These are phyloP conservation scores for Diaporthe sp. DNA, from an alignment of 2,329 filamentous ascomycete genomes.

Conservation along the genomic window DNA sequence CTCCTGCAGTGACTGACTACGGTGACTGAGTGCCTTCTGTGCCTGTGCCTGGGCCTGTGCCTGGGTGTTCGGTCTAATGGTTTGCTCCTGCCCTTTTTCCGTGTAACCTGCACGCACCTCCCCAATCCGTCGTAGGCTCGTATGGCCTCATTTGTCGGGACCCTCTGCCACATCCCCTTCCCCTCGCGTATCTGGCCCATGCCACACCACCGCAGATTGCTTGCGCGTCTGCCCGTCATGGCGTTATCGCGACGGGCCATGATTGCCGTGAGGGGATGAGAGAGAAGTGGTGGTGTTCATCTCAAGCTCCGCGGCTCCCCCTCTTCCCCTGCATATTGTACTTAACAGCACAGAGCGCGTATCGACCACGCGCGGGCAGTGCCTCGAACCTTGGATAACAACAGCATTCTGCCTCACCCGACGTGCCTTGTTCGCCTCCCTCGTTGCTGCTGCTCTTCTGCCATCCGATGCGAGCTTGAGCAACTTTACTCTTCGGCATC, in stretches of 20 bases:
- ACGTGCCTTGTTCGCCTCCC: not conserved
- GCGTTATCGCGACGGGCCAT: slow-evolving; percentile 22
- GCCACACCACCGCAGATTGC: slow-evolving; percentile 5
- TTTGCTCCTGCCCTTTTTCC: not conserved
- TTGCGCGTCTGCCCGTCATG: slow-evolving; percentile 20
- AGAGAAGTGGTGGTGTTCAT: not conserved
- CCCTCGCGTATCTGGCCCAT: slow-evolving; percentile 17
- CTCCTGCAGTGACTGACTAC: not conserved
- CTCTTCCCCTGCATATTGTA: not conserved
- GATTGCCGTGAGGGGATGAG: slow-evolving; percentile 4
- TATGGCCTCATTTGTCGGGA: slow-evolving; percentile 21
- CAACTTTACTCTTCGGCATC: slow-evolving; percentile 3
- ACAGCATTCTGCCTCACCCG: slow-evolving; percentile 2
- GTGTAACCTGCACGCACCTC: slow-evolving; percentile 19
- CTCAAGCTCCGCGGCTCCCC: not conserved
- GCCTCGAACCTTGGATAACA: not conserved
- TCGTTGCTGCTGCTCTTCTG: not conserved
- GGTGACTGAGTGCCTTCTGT: not conserved
- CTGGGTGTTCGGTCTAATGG: not conserved
- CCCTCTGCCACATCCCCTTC: not conserved
- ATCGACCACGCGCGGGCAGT: not conserved
- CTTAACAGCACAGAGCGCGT: not conserved
- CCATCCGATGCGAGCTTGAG: slow-evolving; percentile 1
- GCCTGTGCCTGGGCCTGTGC: not conserved
- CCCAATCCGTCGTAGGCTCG: slow-evolving; percentile 18